Conservation (phyloP, 2,329 filamentous ascomycete genomes). For the Colletotrichum musicola region DNA sequence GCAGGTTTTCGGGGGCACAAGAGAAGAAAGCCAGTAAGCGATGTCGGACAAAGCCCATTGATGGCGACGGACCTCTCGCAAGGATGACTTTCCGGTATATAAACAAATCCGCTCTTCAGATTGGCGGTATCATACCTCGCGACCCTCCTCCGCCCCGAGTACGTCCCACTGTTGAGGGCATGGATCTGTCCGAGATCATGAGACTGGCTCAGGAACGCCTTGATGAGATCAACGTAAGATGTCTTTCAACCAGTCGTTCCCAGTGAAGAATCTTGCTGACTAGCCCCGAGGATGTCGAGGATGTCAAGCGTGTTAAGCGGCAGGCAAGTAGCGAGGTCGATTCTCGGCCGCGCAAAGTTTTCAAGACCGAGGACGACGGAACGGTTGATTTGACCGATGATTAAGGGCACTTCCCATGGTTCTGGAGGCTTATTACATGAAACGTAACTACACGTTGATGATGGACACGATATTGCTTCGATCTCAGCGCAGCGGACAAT, state of each 20-base stretch:
- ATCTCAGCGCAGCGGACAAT: no score
- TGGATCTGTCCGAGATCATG: not conserved
- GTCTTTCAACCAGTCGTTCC: no score
- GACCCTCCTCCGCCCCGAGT: not conserved
- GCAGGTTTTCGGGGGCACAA: no score
- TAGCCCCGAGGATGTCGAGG: not conserved
- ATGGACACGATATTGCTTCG: no score
- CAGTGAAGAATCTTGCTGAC: not conserved
- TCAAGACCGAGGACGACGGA: constrained; percentile 4
- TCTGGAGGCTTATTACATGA: no score
- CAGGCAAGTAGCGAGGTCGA: not conserved
- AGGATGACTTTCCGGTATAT: constrained; percentile 16
- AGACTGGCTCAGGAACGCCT: constrained; percentile 9
- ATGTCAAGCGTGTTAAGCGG: not conserved
- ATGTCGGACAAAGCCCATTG: no score
- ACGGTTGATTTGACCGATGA: constrained; percentile 8
- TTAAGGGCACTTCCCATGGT: not conserved
- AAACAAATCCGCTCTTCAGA: not conserved
- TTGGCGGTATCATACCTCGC: not conserved
- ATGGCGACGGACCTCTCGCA: not conserved
- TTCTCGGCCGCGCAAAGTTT: constrained; percentile 7
- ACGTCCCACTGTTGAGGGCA: not conserved
- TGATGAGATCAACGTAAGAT: not conserved
- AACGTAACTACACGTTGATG: no score
- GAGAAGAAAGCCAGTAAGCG: no score